Base-by-base conservation (phyloP, 164 flowering plant species). In the Macadamia tetraphylla region DNA sequence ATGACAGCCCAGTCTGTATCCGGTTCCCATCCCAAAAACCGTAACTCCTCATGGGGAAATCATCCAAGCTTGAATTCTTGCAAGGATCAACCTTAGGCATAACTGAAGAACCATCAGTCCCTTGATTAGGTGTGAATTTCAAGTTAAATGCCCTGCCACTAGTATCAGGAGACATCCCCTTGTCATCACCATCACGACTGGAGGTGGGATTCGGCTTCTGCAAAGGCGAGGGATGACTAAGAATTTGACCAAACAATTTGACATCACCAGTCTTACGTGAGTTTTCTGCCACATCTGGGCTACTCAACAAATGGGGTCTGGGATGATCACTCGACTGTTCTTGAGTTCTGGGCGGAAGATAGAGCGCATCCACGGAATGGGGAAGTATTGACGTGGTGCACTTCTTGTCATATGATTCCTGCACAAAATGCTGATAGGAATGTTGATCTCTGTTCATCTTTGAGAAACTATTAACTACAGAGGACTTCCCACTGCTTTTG, bases 211-310 rank as follows among this genome's bases (percentile, higher is more conserved):
- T 68, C 10, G 71, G 58, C 71, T 84, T 80, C 49, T 74, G 83
- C 71, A 61, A 64, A 40, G 87, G 40, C 40, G 40, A 72, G 0
- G 83, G 75, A 57, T 84, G 74, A 66, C 74, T 85, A n/a, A 91
- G 86, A 70, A 90, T 87, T 79, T 90, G 71, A 51, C 98, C 98
- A 78, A 90, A 94, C 31, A 94, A 76, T 60, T 88, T 94, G 29
- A 94, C 82, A 80, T 90, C 87, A 67, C 91, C 86, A 68, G 62
- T 82, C 63, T 81, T 74, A 30, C 75, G 52, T 44, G 86, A 57
- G 32, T 65, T 83, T 62, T 81, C 83, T 48, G 83, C 88, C 1
- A 83, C 68, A 63, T 80, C 86, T 46, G 81, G 72, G 9, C 75
- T 73, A 77, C 83, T 73, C 44, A 67, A 65, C 3, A 83, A 77